Conservation (phyloP, 805 yeast genomes). For the Starmera pachycereana region DNA sequence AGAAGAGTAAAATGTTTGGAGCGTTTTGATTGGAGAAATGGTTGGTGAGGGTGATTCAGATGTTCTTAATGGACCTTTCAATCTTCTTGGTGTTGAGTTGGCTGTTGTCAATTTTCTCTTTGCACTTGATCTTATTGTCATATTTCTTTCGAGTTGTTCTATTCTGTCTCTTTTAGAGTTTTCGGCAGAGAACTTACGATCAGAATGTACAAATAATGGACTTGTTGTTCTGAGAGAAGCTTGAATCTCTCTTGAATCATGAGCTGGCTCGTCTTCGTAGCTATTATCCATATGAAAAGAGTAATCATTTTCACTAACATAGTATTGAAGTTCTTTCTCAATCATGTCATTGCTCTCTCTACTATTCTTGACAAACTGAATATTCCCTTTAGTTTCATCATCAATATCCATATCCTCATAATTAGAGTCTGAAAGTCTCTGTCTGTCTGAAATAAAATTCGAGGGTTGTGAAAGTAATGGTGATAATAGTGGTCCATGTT, state of each 20-base stretch:
- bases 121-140: conserved; percentile 6
- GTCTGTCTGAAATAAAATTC: conserved; percentile 8
- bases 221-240: no score
- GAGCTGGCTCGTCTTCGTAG: no score
- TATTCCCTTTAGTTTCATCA: conserved; percentile 14
- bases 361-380: conserved; percentile 7
- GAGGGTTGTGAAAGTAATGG: conserved; percentile 3
- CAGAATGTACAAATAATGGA: no score
- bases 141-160: conserved; percentile 12
- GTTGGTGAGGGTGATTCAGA: conserved; percentile 4
- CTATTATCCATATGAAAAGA: not conserved
- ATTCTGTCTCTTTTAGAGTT: conserved; percentile 6
- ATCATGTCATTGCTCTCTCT: conserved; percentile 5
- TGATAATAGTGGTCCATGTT: conserved; percentile 6
- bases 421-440: conserved; percentile 8
- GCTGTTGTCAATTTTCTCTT: conserved; percentile 1
- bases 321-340: conserved; percentile 8
- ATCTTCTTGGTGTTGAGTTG: conserved; percentile 2
- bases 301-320: conserved; percentile 1
- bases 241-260: no score
- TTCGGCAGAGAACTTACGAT: not conserved
- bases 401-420: conserved; percentile 25
- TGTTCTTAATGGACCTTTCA: conserved; percentile 6
- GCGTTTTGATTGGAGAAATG: not conserved
- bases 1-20: no score